These are phyloP conservation scores for Plantago ovata DNA, from an alignment of 257 asterid genomes.

Conservation along the genomic window DNA sequence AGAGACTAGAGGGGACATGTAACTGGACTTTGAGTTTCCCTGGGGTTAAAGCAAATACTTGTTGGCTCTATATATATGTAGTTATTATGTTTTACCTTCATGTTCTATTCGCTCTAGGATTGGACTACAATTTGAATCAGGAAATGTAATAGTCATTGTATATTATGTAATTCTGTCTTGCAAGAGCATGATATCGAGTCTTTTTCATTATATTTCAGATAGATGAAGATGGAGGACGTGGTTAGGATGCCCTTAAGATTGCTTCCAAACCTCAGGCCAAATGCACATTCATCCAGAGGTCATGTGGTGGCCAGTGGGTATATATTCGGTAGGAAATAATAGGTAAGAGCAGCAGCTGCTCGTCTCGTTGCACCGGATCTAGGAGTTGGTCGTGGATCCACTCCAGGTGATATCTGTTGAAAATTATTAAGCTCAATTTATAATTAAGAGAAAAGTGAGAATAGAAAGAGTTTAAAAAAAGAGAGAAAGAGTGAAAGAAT, in stretches of 20 bases:
- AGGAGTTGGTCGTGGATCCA: slow-evolving; percentile 88
- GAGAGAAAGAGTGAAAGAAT: too few relatives aligned
- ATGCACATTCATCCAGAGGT: slow-evolving; percentile 93
- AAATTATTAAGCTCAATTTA: too few relatives aligned
- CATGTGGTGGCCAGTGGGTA: slow-evolving; percentile 99
- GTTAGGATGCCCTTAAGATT: slow-evolving; percentile 63
- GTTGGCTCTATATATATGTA: too few relatives aligned
- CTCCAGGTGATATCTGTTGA: slow-evolving; percentile 82
- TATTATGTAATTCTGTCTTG: slow-evolving; percentile 9
- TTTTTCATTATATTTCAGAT: slow-evolving; percentile 43
- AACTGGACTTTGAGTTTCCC: too few relatives aligned
- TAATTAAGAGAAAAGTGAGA: too few relatives aligned
- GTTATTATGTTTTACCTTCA: too few relatives aligned
- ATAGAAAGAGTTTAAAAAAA: too few relatives aligned
- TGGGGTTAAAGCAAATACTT: too few relatives aligned
- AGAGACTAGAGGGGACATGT: too few relatives aligned
- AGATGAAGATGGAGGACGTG: slow-evolving; percentile 72
- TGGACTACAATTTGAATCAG: too few relatives aligned
- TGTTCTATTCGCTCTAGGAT: too few relatives aligned
- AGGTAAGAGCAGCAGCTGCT: slow-evolving; percentile 95
- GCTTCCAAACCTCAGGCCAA: slow-evolving; percentile 72
- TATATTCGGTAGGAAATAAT: slow-evolving; percentile 77
- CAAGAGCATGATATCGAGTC: slow-evolving; percentile 13
- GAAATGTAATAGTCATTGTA: too few relatives aligned
- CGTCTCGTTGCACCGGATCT: slow-evolving; percentile 98